Evolutionary conservation across 768 basidiomycete genomes (phyloP).

Genomic region (Postia placenta): DNA sequence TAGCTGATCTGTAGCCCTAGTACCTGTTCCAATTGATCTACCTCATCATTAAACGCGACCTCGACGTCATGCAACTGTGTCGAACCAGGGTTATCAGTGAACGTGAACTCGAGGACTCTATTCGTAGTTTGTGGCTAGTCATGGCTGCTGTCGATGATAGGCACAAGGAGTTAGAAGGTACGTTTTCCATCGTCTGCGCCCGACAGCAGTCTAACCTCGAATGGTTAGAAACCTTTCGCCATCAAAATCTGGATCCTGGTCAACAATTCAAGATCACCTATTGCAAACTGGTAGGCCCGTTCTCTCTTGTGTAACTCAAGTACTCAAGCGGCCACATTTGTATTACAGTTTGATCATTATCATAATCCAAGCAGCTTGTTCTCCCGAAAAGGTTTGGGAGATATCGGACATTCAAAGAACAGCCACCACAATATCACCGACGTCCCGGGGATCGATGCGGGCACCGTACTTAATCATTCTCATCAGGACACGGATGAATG

Average conservation of each 20-base stretch:
- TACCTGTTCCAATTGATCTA: conserved; percentile 29
- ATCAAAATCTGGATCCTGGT: conserved; percentile 19
- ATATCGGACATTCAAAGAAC: conserved; percentile 1
- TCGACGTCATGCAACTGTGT: conserved; percentile 26
- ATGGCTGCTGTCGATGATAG: conserved; percentile 18
- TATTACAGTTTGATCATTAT: conserved; percentile 9
- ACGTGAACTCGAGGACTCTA: conserved; percentile 23
- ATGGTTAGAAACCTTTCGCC: conserved; percentile 21
- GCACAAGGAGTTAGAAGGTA: conserved; percentile 21
- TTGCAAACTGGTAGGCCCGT: conserved; percentile 23
- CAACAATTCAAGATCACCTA: conserved; percentile 23
- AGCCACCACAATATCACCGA: conserved; percentile 18
- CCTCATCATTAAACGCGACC: conserved; percentile 28
- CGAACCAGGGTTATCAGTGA: conserved; percentile 20
- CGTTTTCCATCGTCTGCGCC: not conserved
- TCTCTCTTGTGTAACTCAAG: too few relatives aligned
- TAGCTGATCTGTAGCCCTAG: conserved; percentile 13
- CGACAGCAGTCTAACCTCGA: too few relatives aligned
- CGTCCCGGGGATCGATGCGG: conserved; percentile 12
- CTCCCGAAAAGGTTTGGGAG: conserved; percentile 1
- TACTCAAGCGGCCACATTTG: not conserved
- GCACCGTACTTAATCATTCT: conserved; percentile 19
- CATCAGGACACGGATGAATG: not conserved
- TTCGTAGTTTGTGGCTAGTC: conserved; percentile 15
- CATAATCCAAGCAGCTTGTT: conserved; percentile 6